Evolutionary conservation across 306 rosid species (phyloP).

Genomic region (Quercus dentata): DNA sequence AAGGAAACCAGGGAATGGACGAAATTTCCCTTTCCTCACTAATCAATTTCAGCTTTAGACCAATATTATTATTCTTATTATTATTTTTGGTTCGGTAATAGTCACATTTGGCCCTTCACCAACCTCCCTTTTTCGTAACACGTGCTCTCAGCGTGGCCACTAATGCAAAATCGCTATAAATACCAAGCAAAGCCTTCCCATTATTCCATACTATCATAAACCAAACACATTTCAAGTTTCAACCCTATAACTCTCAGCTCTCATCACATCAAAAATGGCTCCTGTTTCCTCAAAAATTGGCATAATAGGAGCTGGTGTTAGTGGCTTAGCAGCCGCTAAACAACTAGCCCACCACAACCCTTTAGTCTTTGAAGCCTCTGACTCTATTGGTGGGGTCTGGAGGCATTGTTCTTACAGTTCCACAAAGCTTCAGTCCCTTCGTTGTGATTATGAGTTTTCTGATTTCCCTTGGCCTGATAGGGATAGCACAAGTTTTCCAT

Average conservation of each 20-base stretch:
- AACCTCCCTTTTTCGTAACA: constrained; percentile 24
- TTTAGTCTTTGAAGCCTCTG: constrained; percentile 61
- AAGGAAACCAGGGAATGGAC: not conserved
- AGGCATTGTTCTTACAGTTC: constrained; percentile 67
- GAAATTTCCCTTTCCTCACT: constrained; percentile 15
- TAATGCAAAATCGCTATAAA: constrained; percentile 24
- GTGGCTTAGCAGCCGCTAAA: constrained; percentile 77
- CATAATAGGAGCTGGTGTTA: constrained; percentile 72
- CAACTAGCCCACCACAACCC: constrained; percentile 62
- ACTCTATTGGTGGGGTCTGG: constrained; percentile 84
- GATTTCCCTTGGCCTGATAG: constrained; percentile 75
- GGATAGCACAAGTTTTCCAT: constrained; percentile 42
- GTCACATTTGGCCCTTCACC: not conserved
- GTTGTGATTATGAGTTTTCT: constrained; percentile 66
- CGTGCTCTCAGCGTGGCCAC: constrained; percentile 26
- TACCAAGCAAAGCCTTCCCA: not conserved
- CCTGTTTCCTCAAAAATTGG: constrained; percentile 43
- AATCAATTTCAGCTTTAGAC: constrained; percentile 8
- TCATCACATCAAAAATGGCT: constrained; percentile 12
- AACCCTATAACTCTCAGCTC: not conserved
- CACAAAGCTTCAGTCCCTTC: constrained; percentile 67
- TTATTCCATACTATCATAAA: not conserved
- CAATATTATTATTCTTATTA: no score
- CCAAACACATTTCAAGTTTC: not conserved
- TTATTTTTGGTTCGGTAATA: no score